Percentiles rank a stretch among this genome's conserved stretches.
These are phyloP conservation scores for Aspergillus wentii DNA, from an alignment of 495 filamentous ascomycete species.

Conservation along the genomic window DNA sequence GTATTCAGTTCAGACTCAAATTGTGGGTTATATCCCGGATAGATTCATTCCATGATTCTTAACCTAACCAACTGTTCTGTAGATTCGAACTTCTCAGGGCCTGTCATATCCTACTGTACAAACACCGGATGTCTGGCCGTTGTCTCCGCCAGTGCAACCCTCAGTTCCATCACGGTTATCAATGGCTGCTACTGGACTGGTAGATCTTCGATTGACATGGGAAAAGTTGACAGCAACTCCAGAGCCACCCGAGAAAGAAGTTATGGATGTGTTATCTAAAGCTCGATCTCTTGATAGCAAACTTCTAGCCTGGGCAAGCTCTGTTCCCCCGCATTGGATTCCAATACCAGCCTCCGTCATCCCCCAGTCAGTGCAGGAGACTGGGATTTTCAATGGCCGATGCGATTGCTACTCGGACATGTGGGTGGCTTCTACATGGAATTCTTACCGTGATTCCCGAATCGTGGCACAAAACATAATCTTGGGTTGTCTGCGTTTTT, in stretches of 20 bases:
- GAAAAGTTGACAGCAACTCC: constrained; percentile 6
- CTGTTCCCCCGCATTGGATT: constrained; percentile 25
- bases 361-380: constrained; percentile 25
- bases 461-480: constrained; percentile 53
- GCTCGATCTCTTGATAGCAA: constrained; percentile 23
- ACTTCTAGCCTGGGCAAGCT: constrained; percentile 22
- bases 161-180: constrained; percentile 21
- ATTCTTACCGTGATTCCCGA: constrained; percentile 55
- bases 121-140: constrained; percentile 24
- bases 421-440: constrained; percentile 60
- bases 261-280: constrained; percentile 15
- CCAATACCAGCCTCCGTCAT: constrained; percentile 27
- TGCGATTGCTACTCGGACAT: constrained; percentile 58
- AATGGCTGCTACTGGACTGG: constrained; percentile 17
- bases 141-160: constrained; percentile 9
- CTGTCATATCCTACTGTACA: constrained; percentile 18
- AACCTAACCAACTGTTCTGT: constrained; percentile 1
- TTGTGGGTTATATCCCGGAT: constrained; percentile 18
- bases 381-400: constrained; percentile 41
- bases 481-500: constrained; percentile 21
- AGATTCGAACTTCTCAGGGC: constrained; percentile 25
- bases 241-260: constrained; percentile 3
- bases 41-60: background rate
- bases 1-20: constrained; percentile 25
- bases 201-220: constrained; percentile 25